A percentile compares a stretch with the other conserved stretches of the same genome.
phyloP scores from a whole-genome alignment of 2,329 filamentous ascomycete genomes.

The Leptographium radiaticola region DNA sequence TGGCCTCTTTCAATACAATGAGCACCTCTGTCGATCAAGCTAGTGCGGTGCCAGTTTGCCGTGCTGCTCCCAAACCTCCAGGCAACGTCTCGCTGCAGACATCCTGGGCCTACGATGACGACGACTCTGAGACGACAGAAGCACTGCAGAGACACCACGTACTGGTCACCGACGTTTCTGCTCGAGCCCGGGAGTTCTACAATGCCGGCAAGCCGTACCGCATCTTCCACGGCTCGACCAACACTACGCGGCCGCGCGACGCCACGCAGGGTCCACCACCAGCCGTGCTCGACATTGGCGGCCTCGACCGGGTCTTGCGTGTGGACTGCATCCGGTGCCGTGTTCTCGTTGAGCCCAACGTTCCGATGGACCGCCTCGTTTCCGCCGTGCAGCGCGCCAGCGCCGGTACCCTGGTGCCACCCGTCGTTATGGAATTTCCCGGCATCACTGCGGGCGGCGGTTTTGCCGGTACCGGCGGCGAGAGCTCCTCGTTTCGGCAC shows the following conservation, averaged over 20 bases:
- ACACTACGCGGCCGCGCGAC: conserved; percentile 42
- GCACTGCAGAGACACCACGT: conserved; percentile 33
- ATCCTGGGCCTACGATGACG: neutral
- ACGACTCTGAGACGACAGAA: neutral
- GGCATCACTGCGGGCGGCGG: conserved; percentile 62
- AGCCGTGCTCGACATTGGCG: conserved; percentile 49
- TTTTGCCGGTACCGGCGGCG: conserved; percentile 58
- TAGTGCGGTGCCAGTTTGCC: too few relatives aligned
- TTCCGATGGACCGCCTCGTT: conserved; percentile 59
- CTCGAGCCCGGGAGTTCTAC: conserved; percentile 33
- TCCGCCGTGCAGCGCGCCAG: conserved; percentile 49
- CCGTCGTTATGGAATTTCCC: conserved; percentile 64
- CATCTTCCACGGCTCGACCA: conserved; percentile 65
- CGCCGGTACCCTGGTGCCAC: conserved; percentile 38
- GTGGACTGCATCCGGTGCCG: conserved; percentile 42
- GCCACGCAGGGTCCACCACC: conserved; percentile 25
- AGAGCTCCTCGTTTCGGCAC: conserved; percentile 54
- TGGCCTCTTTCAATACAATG: too few relatives aligned
- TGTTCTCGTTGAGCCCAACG: conserved; percentile 61
- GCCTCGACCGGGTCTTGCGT: conserved; percentile 47
- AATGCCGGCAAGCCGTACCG: conserved; percentile 45
- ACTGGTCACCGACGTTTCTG: conserved; percentile 20
- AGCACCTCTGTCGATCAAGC: too few relatives aligned
- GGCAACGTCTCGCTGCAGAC: neutral
- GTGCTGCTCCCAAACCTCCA: neutral